phyloP scores from a whole-genome alignment of 1,139 yeast genomes.

The Saccharomyces hybrid region DNA sequence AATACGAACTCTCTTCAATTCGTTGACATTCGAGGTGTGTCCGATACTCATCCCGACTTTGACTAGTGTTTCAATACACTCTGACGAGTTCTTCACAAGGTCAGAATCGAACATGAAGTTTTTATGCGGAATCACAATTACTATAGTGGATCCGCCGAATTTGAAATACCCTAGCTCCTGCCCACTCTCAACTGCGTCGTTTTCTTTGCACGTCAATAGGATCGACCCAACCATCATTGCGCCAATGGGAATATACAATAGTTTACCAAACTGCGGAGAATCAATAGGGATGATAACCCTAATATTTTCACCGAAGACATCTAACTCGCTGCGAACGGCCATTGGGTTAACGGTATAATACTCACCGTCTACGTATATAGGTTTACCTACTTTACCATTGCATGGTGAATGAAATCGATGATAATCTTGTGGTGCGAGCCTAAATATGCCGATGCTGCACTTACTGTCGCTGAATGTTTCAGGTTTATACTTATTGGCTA shows the following conservation, averaged over 20 bases:
- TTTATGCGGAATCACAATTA: slow-evolving; percentile 46
- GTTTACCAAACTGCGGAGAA: slow-evolving; percentile 65
- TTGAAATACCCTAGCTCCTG: slow-evolving; percentile 92
- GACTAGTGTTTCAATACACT: slow-evolving; percentile 72
- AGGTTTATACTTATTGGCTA: slow-evolving; percentile 44
- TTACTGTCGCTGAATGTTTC: slow-evolving; percentile 48
- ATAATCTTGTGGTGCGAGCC: slow-evolving; percentile 95
- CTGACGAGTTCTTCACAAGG: slow-evolving; percentile 55
- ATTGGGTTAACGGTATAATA: slow-evolving; percentile 96
- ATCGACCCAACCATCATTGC: slow-evolving; percentile 99
- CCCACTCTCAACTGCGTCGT: slow-evolving; percentile 53
- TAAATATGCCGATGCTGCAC: slow-evolving; percentile 55
- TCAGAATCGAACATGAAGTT: slow-evolving; percentile 62
- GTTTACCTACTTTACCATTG: slow-evolving; percentile 59
- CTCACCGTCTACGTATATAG: slow-evolving; percentile 72
- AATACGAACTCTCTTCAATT: slow-evolving; percentile 44
- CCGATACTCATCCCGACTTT: slow-evolving; percentile 92
- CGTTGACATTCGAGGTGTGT: slow-evolving; percentile 49
- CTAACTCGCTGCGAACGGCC: slow-evolving; percentile 84
- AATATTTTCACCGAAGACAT: slow-evolving; percentile 89
- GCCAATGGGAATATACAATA: slow-evolving; percentile 78
- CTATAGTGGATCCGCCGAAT: slow-evolving; percentile 89
- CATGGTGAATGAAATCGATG: slow-evolving; percentile 92
- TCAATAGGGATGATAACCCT: slow-evolving; percentile 72
- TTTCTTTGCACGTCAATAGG: slow-evolving; percentile 56